Conservation (phyloP, 768 basidiomycete species). For the Boletus rufocinnamomeus region DNA sequence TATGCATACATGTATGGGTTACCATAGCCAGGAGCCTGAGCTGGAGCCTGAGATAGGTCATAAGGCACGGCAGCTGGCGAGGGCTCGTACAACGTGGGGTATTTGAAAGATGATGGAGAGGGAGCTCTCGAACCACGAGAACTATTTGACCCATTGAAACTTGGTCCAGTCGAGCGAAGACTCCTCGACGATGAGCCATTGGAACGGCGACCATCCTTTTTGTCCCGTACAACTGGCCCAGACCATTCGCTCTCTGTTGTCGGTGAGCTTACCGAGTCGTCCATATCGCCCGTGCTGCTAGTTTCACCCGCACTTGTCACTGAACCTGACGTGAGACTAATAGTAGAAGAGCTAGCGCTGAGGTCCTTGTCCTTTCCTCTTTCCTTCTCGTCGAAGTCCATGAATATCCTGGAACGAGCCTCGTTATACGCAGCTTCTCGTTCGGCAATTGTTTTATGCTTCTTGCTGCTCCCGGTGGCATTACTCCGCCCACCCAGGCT, state of each 20-base stretch:
- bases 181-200: slow-evolving; percentile 63
- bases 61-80: slow-evolving; percentile 32
- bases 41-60: slow-evolving; percentile 34
- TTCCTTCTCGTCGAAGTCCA: slow-evolving; percentile 72
- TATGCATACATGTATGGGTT: slow-evolving; percentile 42
- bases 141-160: slow-evolving; percentile 57
- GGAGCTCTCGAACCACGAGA: slow-evolving; percentile 73
- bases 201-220: slow-evolving; percentile 53
- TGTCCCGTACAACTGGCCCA: slow-evolving; percentile 55
- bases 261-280: slow-evolving; percentile 70
- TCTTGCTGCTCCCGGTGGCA: slow-evolving; percentile 61
- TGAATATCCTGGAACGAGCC: slow-evolving; percentile 84
- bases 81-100: slow-evolving; percentile 73
- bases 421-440: slow-evolving; percentile 89
- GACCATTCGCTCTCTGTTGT: slow-evolving; percentile 86
- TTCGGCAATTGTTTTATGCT: slow-evolving; percentile 78
- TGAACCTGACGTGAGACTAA: slow-evolving; percentile 70
- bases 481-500: slow-evolving; percentile 72
- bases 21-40: slow-evolving; percentile 32
- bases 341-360: slow-evolving; percentile 75
- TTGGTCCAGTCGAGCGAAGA: slow-evolving; percentile 51
- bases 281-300: slow-evolving; percentile 64
- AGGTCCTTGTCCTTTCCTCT: slow-evolving; percentile 71
- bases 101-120: slow-evolving; percentile 72
- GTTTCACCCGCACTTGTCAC: slow-evolving; percentile 55